Evolutionary conservation across 139 green algal genomes (phyloP), one percentile per base, ranked within the genome.

Genomic region (Gonium pectorale): DNA sequence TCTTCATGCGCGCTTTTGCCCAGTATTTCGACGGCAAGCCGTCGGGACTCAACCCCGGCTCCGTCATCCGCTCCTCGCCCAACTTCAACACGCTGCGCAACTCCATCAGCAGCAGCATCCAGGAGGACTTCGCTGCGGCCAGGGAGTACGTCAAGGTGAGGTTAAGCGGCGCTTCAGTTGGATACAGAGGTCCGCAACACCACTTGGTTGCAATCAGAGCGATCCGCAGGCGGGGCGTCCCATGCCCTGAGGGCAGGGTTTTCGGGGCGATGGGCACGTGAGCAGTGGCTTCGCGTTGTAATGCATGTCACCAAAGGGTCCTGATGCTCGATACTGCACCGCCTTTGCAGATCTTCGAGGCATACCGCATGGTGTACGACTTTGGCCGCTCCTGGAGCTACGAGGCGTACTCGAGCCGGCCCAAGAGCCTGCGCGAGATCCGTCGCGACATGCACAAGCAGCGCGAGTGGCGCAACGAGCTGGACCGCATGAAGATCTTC

Each of bases 401-500:
- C 60, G 91, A 94, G 71, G 81, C 73, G 2, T 97, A 95, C 85
- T 74, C 62, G 22, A 54, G 84, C 33, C 88, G 92, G 87, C 86
- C 81, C n/a, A 92, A 91, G 86, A 87, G 72, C 21, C 69, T 94
- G 75, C 80, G 88, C 27, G 91, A 93, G 78, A 95, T 95, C 62
- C 87, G 92, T 0, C 86, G 88, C 17, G 93, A 96, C 87, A 92
- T 97, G 89, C 87, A 94, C 69, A 81, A 91, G 82, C 92, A 95
- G 89, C 89, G 89, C 69, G 89, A 94, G 63, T 96, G 93, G 93
- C 89, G 92, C 49, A 93, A 89, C 44, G 92, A 94, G 87, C 90
- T 97, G 60, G 94, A 97, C 31, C 88, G 88, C 40, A 95, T 97
- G 92, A 95, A 95, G 80, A 94, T 94, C 54, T 90, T 68, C 66